phyloP scores from a whole-genome alignment of 2,329 filamentous ascomycete species.

The Ophiocordyceps camponoti-saundersi region DNA sequence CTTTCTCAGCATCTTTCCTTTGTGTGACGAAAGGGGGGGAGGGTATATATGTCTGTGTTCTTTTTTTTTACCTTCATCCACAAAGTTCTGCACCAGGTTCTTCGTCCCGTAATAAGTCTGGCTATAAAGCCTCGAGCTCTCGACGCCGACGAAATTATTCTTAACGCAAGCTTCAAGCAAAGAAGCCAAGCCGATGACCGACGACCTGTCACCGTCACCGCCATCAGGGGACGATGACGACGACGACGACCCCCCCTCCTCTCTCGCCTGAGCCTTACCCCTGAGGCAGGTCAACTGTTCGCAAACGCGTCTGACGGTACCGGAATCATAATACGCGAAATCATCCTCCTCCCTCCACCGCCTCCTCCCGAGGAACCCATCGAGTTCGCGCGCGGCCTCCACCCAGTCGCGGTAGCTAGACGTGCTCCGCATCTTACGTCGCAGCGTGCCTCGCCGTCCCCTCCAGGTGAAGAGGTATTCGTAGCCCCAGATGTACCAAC shows the following conservation, averaged over 20 bases:
- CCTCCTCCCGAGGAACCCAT: constrained; percentile 65
- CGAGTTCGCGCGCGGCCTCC: constrained; percentile 58
- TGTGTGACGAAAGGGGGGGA: too few relatives aligned
- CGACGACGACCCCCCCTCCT: too few relatives aligned
- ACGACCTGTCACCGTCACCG: constrained; percentile 20
- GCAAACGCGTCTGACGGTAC: constrained; percentile 62
- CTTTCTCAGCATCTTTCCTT: neutral
- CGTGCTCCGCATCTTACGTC: constrained; percentile 54
- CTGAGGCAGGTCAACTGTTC: constrained; percentile 55
- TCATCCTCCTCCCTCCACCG: constrained; percentile 64
- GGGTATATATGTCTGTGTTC: too few relatives aligned
- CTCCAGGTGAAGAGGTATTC: constrained; percentile 86
- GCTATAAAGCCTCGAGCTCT: constrained; percentile 87
- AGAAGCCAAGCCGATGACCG: constrained; percentile 58
- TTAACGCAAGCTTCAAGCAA: constrained; percentile 85
- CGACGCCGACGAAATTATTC: constrained; percentile 91
- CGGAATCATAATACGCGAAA: constrained; percentile 75
- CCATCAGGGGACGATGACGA: too few relatives aligned
- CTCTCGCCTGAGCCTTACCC: constrained; percentile 37
- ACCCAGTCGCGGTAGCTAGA: constrained; percentile 75
- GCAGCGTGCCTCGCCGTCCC: constrained; percentile 55
- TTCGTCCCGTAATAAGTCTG: constrained; percentile 99
- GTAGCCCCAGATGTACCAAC: constrained; percentile 82
- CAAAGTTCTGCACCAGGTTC: constrained; percentile 72
- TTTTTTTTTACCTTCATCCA: constrained; percentile 52